Evolutionary conservation across 2,329 filamentous ascomycete genomes (phyloP), one percentile per base, ranked within the genome.

Genomic region (Onygena corvina): DNA sequence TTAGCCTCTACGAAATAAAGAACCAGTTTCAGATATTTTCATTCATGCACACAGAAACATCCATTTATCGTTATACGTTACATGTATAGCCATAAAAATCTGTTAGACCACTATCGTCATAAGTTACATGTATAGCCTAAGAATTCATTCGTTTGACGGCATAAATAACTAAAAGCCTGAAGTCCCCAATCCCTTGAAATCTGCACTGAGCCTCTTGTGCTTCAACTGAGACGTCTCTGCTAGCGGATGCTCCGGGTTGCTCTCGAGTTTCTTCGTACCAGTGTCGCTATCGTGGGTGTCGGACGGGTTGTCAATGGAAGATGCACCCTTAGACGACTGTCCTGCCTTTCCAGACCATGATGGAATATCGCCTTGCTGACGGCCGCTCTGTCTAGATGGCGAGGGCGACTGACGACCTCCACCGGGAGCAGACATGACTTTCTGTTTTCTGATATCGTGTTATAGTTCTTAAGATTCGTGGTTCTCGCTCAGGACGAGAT

Each of bases 391-490:
- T 57, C 65, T 63, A 70, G 85, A 80, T 23, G 85, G 84, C 47
- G 80, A 71, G 54, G 87, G 88, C 27, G 87, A 94, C 69, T 94
- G 77, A 62, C 81, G 81, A 64, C 85, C 84, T 67, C 76, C 67
- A 61, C 73, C 69, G 56, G 71, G 75, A 50, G 76, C 73, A 59
- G 84, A 81, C 83, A 87, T 86, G 60, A 56, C 80, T 35, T 51
- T 3, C 3, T 20, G 21, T 23, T n/a, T 18, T 12, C 20, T 23
- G 4, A n/a, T n/a, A n/a, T n/a, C n/a, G 11, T 6, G 21, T 25
- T 23, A 23, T 40, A 23, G 36, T n/a, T 23, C 11, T 29, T 5
- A 5, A 29, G 27, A 5, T 29, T 29, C 27, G 27, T 29, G 27
- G 27, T 29, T 29, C 27, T 29, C 27, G 27, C 11, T 29, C 27